Evolutionary conservation across 2,329 filamentous ascomycete species (phyloP).

Genomic region (Talaromyces verruculosus): DNA sequence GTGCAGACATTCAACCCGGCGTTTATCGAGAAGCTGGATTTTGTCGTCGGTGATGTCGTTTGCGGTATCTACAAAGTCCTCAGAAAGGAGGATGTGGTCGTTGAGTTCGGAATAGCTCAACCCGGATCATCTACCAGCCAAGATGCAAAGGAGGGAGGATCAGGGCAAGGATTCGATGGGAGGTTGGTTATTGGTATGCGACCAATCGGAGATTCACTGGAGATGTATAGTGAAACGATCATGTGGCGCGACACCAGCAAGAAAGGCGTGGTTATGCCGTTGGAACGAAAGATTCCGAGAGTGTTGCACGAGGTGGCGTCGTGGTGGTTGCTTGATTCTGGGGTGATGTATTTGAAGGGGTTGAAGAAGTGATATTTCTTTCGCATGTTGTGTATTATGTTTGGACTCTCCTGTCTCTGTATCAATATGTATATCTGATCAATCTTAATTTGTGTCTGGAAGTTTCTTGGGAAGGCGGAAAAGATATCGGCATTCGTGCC

Average conservation of each 20-base stretch:
- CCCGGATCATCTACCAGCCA: neutral
- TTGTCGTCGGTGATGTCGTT: conserved; percentile 33
- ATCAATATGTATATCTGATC: neutral
- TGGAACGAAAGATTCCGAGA: conserved; percentile 31
- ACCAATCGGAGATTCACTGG: conserved; percentile 13
- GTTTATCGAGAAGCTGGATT: conserved; percentile 31
- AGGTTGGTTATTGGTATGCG: conserved; percentile 30
- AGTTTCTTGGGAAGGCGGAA: neutral
- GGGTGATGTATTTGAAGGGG: conserved; percentile 32
- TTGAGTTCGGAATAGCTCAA: conserved; percentile 35
- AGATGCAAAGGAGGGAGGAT: neutral
- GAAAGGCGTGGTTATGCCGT: conserved; percentile 28
- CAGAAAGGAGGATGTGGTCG: conserved; percentile 27
- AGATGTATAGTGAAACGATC: conserved; percentile 31
- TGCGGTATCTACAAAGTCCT: conserved; percentile 36
- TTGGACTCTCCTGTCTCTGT: neutral
- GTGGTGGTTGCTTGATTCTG: conserved; percentile 41
- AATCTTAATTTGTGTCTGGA: neutral
- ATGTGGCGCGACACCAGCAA: conserved; percentile 32
- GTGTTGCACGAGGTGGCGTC: conserved; percentile 37
- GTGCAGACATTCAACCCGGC: conserved; percentile 29
- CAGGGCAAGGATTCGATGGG: conserved; percentile 20
- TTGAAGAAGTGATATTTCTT: conserved; percentile 19
- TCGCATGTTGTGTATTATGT: neutral
- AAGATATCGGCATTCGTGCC: neutral